These are phyloP conservation scores for Cercospora brassicicola DNA, from an alignment of 2,329 filamentous ascomycete species.

Conservation along the genomic window DNA sequence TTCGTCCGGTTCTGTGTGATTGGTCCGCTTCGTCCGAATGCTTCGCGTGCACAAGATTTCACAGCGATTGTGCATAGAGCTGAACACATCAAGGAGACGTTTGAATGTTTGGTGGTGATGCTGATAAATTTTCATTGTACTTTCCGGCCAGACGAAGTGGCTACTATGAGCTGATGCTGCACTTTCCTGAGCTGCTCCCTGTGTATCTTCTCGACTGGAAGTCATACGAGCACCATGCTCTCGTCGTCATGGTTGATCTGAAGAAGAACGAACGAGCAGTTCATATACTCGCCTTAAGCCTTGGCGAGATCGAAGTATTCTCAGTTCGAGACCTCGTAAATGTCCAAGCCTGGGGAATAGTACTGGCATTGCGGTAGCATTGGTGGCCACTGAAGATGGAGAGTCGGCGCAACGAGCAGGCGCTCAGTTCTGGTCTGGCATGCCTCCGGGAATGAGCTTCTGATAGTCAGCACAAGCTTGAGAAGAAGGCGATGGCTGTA, in stretches of 20 bases:
- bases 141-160: not conserved
- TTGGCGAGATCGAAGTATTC: not conserved
- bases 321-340: not conserved
- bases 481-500: not conserved
- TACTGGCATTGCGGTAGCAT: not conserved
- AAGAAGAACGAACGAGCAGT: not conserved
- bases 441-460: constrained; percentile 33
- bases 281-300: not conserved
- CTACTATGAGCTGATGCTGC: not conserved
- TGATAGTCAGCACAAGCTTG: not conserved
- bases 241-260: not conserved
- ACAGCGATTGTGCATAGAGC: not conserved
- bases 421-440: constrained; percentile 28
- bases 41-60: not conserved
- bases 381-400: not conserved
- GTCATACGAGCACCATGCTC: not conserved
- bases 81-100: not conserved
- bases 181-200: not conserved
- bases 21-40: not conserved
- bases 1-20: not conserved
- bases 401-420: not conserved
- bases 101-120: not conserved
- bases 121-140: not conserved
- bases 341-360: not conserved
- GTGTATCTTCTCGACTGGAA: not conserved